A percentile compares a stretch with the other conserved stretches of the same genome.
Evolutionary conservation across 2,329 filamentous ascomycete genomes (phyloP).

Genomic region (Endothia cerciana): DNA sequence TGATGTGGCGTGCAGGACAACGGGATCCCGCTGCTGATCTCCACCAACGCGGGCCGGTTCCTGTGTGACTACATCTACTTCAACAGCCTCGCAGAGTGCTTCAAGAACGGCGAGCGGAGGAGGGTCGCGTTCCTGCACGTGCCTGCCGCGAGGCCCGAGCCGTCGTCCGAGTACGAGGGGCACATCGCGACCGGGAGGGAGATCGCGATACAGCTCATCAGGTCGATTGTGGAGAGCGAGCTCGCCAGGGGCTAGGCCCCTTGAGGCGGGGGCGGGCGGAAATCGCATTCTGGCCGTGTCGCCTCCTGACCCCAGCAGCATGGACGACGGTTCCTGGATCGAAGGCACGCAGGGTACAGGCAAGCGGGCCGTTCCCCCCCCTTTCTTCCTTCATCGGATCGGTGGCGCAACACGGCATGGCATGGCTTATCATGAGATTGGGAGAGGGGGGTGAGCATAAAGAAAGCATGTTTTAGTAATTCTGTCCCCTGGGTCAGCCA

Average conservation of each 20-base stretch:
- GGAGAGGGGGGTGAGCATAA: neutral
- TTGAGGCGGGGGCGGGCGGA: neutral
- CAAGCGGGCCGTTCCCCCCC: neutral
- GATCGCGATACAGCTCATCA: slow-evolving; percentile 57
- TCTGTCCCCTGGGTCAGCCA: neutral
- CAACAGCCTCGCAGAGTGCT: slow-evolving; percentile 64
- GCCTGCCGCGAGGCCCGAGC: slow-evolving; percentile 75
- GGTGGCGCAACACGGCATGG: neutral
- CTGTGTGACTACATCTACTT: slow-evolving; percentile 82
- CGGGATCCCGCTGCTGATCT: slow-evolving; percentile 56
- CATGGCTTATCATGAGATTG: neutral
- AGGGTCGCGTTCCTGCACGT: slow-evolving; percentile 75
- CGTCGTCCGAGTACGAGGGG: slow-evolving; percentile 57
- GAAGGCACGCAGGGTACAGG: neutral
- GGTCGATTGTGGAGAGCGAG: slow-evolving; percentile 60
- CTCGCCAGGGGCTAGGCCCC: slow-evolving; percentile 29
- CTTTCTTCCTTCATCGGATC: neutral
- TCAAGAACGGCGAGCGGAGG: slow-evolving; percentile 48
- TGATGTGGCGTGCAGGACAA: slow-evolving; percentile 38
- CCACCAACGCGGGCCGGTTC: slow-evolving; percentile 72
- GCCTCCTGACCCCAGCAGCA: neutral
- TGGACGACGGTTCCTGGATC: neutral
- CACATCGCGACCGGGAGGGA: slow-evolving; percentile 54
- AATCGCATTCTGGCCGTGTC: neutral
- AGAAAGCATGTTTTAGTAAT: slow-evolving; percentile 4